Base-by-base conservation (phyloP, 176 grass and related monocot species). In the Alopecurus myosuroides region DNA sequence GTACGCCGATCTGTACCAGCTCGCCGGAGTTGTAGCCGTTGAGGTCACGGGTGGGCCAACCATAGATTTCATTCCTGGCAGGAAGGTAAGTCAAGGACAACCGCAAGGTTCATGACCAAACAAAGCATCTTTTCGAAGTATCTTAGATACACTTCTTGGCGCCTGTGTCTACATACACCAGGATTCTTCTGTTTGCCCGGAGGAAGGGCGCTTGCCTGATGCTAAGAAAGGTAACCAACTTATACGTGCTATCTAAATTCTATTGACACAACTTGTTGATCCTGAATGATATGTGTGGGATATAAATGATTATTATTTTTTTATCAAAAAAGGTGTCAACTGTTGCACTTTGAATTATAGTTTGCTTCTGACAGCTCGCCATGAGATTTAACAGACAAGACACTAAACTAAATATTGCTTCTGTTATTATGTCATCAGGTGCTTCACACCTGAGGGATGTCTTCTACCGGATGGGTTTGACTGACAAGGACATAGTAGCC, bases 401-500 rank as follows among this genome's bases (percentile, higher is more conserved):
- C 36, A 39, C 36, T 6, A 39, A 39, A 39, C 36, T n/a, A 31
- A 50, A 52, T 41, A 22, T 68, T 53, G 5, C 13, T 69, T 11
- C 0, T 81, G 11, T 53, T 50, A 10, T 7, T 65, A 23, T 26
- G 33, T 53, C 33, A 36, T 31, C 42, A 96, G 94, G 88, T 78
- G 81, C 64, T 40, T 89, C 84, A 33, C 94, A 96, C 82, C 82
- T 96, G 9, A 91, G 88, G 46, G 66, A 87, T 2, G 75, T 96
- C 0, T 96, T 96, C 57, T 89, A 88, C 49, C 81, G 91, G 34
- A 96, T 96, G 94, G 91, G 91, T 6, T 55, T 96, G 36, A 81
- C 91, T 4, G 88, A 96, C 88, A 96, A 87, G 84, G 91, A 96
- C 60, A 96, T 93, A 53, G 91, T 96, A 3, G 94, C 94, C 46